These are phyloP conservation scores for Pouteria glomerata DNA, from an alignment of 148 eudicot genomes.

Conservation along the genomic window DNA sequence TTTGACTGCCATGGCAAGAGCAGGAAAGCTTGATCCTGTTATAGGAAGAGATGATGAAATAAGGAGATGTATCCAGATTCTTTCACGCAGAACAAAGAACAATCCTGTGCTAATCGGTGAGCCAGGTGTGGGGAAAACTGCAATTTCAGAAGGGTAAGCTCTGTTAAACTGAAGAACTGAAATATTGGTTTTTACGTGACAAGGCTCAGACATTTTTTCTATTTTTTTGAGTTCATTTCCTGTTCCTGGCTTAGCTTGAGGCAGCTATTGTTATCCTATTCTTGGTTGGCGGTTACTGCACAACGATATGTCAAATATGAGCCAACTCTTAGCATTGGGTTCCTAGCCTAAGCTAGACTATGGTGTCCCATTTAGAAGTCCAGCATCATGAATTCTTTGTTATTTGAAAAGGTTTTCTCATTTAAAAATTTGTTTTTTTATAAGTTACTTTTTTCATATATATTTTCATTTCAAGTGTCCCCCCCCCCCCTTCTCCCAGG, in stretches of 20 bases:
- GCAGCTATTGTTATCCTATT: background rate
- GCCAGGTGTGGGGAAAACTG: constrained; percentile 99
- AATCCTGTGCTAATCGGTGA: constrained; percentile 97
- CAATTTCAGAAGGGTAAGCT: constrained; percentile 92
- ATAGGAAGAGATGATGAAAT: constrained; percentile 99
- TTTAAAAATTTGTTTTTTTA: background rate
- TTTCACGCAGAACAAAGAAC: constrained; percentile 92
- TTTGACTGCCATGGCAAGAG: constrained; percentile 86
- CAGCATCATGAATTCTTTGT: background rate
- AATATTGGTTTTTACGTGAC: background rate
- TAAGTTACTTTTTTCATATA: background rate
- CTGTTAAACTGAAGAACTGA: background rate
- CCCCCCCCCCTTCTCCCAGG: too few relatives aligned
- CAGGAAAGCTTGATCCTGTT: constrained; percentile 95
- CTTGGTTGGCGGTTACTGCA: background rate
- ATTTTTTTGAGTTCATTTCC: background rate
- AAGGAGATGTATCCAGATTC: constrained; percentile 92
- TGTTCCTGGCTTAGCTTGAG: background rate
- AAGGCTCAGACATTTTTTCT: background rate
- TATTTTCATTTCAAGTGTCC: background rate
- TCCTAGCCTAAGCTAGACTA: background rate
- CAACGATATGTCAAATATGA: background rate
- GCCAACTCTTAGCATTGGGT: background rate
- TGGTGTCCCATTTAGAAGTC: background rate
- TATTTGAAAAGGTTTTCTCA: background rate